Percentiles rank a stretch among this genome's conserved stretches.
Evolutionary conservation across 148 eudicot species (phyloP).

Genomic region (Rhododendron henanense): DNA sequence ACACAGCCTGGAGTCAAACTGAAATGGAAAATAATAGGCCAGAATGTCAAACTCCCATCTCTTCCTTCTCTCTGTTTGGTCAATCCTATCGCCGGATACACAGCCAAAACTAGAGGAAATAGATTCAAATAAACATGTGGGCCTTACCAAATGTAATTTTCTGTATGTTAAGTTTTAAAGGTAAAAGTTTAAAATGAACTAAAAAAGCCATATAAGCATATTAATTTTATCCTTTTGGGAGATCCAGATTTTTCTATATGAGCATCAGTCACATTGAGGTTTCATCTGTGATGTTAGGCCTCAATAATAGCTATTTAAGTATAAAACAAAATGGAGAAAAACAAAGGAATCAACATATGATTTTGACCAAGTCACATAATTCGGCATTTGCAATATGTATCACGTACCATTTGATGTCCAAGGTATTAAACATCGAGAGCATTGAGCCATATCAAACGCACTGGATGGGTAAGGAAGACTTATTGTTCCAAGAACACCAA

Average conservation of each 20-base stretch:
- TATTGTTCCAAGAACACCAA: conserved; percentile 67
- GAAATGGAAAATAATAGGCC: neutral
- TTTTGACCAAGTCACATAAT: neutral
- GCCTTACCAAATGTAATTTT: neutral
- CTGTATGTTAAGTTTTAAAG: neutral
- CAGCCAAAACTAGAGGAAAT: neutral
- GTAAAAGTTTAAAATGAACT: neutral
- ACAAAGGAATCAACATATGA: neutral
- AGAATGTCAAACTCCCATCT: neutral
- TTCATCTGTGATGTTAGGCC: neutral
- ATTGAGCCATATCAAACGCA: conserved; percentile 67
- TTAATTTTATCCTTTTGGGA: neutral
- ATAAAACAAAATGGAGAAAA: neutral
- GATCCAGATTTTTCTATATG: neutral
- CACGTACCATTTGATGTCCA: conserved; percentile 31
- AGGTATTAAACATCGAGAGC: conserved; percentile 63
- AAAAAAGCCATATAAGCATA: neutral
- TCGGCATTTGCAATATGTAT: neutral
- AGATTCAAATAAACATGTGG: neutral
- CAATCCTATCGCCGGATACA: neutral
- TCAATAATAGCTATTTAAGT: neutral
- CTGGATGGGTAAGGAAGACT: conserved; percentile 54
- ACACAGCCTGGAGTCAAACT: neutral
- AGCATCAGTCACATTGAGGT: neutral
- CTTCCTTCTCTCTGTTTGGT: neutral